phyloP scores from a whole-genome alignment of 2,329 filamentous ascomycete species.

The Pestalotiopsis sp. region DNA sequence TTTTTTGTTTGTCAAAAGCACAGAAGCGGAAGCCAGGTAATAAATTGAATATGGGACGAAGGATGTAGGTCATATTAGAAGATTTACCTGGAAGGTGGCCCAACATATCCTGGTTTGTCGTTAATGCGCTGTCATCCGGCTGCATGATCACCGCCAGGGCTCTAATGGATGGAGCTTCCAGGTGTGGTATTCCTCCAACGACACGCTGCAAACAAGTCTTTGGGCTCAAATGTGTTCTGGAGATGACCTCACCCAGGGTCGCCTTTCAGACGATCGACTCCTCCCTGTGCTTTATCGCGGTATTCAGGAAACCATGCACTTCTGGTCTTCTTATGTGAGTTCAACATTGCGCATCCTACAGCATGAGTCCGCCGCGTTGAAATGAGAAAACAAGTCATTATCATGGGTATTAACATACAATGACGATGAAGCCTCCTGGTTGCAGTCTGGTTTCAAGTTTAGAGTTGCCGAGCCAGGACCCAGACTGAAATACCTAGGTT shows the following conservation, averaged over 20 bases:
- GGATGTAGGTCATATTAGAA: not conserved
- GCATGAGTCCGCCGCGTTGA: not conserved
- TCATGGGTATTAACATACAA: not conserved
- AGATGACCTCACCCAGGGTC: not conserved
- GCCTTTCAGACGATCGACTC: too few species aligned
- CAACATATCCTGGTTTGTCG: not conserved
- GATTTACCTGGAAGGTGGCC: conserved; percentile 10
- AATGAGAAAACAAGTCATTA: not conserved
- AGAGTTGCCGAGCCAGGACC: conserved; percentile 3
- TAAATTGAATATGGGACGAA: not conserved
- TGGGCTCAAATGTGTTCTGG: not conserved
- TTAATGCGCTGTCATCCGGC: conserved; percentile 10
- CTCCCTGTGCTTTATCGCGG: too few species aligned
- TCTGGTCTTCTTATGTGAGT: too few species aligned
- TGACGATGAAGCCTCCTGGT: conserved; percentile 12
- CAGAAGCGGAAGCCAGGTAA: not conserved
- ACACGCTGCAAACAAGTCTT: not conserved
- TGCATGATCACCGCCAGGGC: conserved; percentile 9
- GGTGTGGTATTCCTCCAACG: not conserved
- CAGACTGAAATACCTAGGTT: conserved; percentile 4
- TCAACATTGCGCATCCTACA: not conserved
- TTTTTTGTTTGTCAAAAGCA: not conserved
- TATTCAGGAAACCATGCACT: too few species aligned
- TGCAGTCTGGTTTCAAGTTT: conserved; percentile 16
- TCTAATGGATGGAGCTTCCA: not conserved